Evolutionary conservation across 2,329 filamentous ascomycete genomes (phyloP).

Genomic region (Sarocladiaceae sp.): DNA sequence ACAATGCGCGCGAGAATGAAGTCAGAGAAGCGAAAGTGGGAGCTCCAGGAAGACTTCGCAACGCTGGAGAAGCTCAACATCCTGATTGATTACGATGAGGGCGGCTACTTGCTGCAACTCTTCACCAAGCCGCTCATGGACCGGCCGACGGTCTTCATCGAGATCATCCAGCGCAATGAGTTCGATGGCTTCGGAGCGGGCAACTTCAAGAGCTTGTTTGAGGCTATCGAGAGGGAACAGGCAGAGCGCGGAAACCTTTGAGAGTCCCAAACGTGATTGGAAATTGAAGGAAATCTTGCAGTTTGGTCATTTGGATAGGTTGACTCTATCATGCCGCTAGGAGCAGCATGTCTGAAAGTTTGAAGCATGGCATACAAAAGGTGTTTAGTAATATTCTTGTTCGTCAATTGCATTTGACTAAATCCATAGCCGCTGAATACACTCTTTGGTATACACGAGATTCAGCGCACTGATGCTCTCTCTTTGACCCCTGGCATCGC

Average conservation of each 20-base stretch:
- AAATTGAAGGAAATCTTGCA: too few relatives aligned
- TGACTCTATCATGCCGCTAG: too few relatives aligned
- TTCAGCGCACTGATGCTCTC: too few relatives aligned
- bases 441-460: too few relatives aligned
- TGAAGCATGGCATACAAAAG: too few relatives aligned
- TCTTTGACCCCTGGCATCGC: too few relatives aligned
- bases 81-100: conserved; percentile 91
- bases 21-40: conserved; percentile 52
- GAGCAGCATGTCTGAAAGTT: too few relatives aligned
- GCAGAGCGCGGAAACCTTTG: conserved; percentile 76
- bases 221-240: conserved; percentile 93
- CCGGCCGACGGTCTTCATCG: conserved; percentile 88
- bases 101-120: conserved; percentile 71
- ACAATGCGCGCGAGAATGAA: conserved; percentile 68
- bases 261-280: conserved; percentile 13
- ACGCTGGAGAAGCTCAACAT: conserved; percentile 73
- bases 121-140: conserved; percentile 90
- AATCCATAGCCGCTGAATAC: too few relatives aligned
- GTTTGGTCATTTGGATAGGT: too few relatives aligned
- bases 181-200: conserved; percentile 92
- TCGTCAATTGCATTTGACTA: too few relatives aligned
- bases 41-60: conserved; percentile 73
- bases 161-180: conserved; percentile 89
- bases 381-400: background rate
- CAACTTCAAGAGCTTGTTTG: conserved; percentile 92